Evolutionary conservation across 78 protist species (phyloP).

Genomic region (slime mould (Dictyostelium discoideum)): DNA sequence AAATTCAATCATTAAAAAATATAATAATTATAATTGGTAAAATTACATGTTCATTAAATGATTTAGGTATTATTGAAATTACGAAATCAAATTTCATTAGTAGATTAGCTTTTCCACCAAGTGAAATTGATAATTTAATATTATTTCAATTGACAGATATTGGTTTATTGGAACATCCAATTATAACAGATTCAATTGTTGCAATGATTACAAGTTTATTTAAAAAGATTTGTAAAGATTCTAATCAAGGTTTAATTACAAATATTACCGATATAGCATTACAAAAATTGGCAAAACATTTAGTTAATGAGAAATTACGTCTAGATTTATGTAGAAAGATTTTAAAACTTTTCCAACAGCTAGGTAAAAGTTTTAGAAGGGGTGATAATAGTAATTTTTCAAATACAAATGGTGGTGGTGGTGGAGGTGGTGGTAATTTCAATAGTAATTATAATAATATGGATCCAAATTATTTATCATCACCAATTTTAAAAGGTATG

Average conservation of each 20-base stretch:
- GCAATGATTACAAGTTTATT: constrained; percentile 39
- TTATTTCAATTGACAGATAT: constrained; percentile 65
- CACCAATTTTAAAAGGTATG: constrained; percentile 82
- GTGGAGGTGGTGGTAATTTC: background rate
- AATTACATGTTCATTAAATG: constrained; percentile 44
- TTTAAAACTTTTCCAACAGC: constrained; percentile 64
- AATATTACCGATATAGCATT: constrained; percentile 50
- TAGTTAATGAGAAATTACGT: constrained; percentile 25
- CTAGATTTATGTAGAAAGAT: constrained; percentile 58
- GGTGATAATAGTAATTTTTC: too few species aligned
- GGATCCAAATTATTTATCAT: constrained; percentile 46
- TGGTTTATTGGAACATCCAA: constrained; percentile 46
- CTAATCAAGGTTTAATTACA: constrained; percentile 44
- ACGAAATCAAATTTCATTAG: constrained; percentile 10
- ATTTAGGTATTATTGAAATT: constrained; percentile 24
- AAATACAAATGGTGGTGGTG: too few species aligned
- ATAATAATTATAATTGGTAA: constrained; percentile 37
- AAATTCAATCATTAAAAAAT: constrained; percentile 26
- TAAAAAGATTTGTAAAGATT: constrained; percentile 67
- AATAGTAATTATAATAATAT: background rate
- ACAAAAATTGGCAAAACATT: constrained; percentile 52
- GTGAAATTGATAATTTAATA: constrained; percentile 48
- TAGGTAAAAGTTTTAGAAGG: constrained; percentile 48
- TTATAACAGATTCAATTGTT: constrained; percentile 30
- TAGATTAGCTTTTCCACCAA: constrained; percentile 44